phyloP scores from a whole-genome alignment of 1,284 basidiomycete species.

The Inonotus hispidus region DNA sequence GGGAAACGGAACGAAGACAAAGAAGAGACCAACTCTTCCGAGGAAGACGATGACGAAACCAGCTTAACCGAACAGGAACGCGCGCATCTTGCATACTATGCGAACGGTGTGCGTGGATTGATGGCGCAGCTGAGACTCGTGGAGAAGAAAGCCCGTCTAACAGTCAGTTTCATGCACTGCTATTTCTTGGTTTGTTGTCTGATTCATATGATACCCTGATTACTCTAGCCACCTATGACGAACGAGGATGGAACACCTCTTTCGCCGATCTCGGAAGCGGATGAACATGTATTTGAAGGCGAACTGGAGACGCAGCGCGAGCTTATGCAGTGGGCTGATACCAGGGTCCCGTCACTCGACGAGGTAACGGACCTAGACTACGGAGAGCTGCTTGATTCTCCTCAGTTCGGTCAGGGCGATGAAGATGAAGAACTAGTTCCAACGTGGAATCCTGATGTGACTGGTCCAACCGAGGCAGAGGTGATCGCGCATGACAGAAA shows the following conservation, averaged over 20 bases:
- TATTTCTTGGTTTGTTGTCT: not conserved
- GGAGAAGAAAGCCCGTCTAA: not conserved
- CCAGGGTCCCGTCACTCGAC: not conserved
- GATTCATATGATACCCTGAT: not conserved
- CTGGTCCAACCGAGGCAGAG: not conserved
- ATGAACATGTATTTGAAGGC: not conserved
- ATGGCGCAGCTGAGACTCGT: constrained; percentile 3
- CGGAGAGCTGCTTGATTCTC: not conserved
- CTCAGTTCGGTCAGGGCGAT: not conserved
- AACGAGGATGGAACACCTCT: constrained; percentile 1
- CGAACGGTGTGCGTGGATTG: constrained; percentile 1
- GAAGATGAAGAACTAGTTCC: not conserved
- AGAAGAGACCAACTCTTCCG: not conserved
- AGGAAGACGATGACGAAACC: not conserved
- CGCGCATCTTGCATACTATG: not conserved
- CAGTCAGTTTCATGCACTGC: not conserved
- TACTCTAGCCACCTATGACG: constrained; percentile 1
- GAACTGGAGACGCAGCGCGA: not conserved
- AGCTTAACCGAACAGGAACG: not conserved
- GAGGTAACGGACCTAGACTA: not conserved
- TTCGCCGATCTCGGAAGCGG: constrained; percentile 2
- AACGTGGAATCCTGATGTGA: not conserved
- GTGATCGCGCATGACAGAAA: not conserved
- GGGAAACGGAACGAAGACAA: not conserved
- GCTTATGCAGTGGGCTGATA: not conserved